Base-by-base conservation (phyloP, 2,329 filamentous ascomycete genomes). In the Chalara sp. region DNA sequence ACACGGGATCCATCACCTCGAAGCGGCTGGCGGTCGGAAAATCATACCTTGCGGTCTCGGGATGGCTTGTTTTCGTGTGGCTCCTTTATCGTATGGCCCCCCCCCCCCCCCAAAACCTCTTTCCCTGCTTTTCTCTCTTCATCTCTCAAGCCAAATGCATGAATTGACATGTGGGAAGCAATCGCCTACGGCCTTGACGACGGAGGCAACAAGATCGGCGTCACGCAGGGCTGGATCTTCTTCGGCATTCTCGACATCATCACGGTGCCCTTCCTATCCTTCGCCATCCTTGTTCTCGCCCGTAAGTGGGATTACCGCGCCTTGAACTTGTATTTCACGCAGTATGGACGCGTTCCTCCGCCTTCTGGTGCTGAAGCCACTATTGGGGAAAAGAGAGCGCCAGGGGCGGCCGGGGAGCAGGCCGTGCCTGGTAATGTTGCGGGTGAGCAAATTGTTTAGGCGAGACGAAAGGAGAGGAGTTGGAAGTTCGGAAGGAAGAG, bases 231-330 rank as follows among this genome's bases (percentile, higher is more conserved):
- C 61, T 80, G 80, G 11, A 69, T 86, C 52, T 86, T 86, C 63
- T 86, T 86, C 60, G 81, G 83, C 39, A 70, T 86, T 6, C 70
- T 87, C 1, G 84, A 87, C 53, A 65, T 86, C 5, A 54, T 85
- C 6, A 75, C 81, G 2, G 86, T 85, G 67, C 80, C 81, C 0
- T 69, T 78, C 30, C 37, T 58, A 10, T 32, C 53, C 1, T 40
- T 53, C 1, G 41, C 32, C 5, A 21, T 62, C 13, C 45, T 62
- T 30, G 31, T 53, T 10, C 31, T 59, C 47, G 47, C 40, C 28
- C 46, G 28, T 1, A 49, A 30, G 10, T 58, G 56, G 57, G 58
- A 62, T 44, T 61, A 58, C 31, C 39, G 55, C 7, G 51, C 10
- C 6, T 35, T 62, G 48, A 61, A 61, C 44, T 40, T 62, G 10